phyloP scores from a whole-genome alignment of 495 filamentous ascomycete species.

The Hypoxylon intermedium region DNA sequence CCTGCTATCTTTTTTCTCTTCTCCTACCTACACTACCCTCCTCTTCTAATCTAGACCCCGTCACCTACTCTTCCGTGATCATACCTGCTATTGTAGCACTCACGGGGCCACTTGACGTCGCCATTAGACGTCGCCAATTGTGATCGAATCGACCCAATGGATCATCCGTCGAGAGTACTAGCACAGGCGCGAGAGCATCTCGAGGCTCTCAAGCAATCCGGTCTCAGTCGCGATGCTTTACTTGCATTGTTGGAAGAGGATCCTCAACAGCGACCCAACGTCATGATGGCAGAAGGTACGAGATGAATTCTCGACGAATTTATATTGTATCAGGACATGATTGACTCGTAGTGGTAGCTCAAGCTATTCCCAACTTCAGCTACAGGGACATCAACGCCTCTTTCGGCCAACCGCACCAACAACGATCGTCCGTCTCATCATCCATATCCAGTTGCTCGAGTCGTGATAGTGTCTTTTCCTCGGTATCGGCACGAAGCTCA shows the following conservation, averaged over 20 bases:
- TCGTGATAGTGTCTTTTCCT: conserved; percentile 44
- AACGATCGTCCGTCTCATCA: conserved; percentile 52
- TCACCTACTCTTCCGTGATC: conserved; percentile 17
- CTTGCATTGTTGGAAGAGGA: conserved; percentile 40
- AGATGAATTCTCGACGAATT: neutral
- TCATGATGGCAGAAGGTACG: conserved; percentile 37
- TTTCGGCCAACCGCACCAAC: conserved; percentile 30
- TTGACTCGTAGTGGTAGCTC: conserved; percentile 20
- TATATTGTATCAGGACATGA: neutral
- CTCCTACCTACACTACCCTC: conserved; percentile 7
- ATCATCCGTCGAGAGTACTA: conserved; percentile 43
- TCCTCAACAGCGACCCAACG: conserved; percentile 22
- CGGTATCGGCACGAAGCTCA: conserved; percentile 47
- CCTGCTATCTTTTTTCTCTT: conserved; percentile 21
- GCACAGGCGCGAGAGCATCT: conserved; percentile 42
- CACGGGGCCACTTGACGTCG: too few relatives aligned
- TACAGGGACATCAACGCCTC: conserved; percentile 39
- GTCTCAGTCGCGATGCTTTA: conserved; percentile 40
- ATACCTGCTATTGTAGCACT: conserved; percentile 16
- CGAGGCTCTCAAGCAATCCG: conserved; percentile 43
- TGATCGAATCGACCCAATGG: conserved; percentile 34
- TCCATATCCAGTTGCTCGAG: conserved; percentile 53
- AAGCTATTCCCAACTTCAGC: conserved; percentile 36
- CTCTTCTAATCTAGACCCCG: conserved; percentile 12
- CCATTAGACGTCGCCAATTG: conserved; percentile 19